Evolutionary conservation across 2,329 filamentous ascomycete species (phyloP).

Genomic region (Fonsecaea nubica): DNA sequence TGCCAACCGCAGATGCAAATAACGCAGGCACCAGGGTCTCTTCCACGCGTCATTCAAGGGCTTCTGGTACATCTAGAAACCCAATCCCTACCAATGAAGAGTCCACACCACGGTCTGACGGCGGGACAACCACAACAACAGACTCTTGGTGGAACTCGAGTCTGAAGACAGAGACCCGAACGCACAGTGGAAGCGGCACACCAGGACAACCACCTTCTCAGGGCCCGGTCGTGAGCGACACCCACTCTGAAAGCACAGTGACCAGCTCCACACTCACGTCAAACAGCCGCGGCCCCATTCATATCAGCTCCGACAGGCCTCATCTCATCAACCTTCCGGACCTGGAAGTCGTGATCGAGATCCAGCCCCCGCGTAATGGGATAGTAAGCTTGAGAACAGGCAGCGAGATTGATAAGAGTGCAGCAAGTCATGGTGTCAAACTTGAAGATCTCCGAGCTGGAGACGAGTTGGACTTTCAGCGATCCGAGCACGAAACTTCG

Average conservation of each 20-base stretch:
- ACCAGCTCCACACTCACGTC: background rate
- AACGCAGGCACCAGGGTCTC: background rate
- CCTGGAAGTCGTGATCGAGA: background rate
- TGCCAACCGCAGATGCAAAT: background rate
- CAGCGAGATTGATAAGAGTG: background rate
- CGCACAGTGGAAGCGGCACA: background rate
- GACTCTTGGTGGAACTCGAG: constrained; percentile 2
- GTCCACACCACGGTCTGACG: background rate
- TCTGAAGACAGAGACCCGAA: background rate
- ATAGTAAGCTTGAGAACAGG: background rate
- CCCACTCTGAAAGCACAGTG: background rate
- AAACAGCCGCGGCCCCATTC: background rate
- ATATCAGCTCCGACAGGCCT: background rate
- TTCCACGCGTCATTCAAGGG: background rate
- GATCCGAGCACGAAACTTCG: background rate
- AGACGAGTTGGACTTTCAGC: background rate
- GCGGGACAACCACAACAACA: background rate
- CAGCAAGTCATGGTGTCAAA: background rate
- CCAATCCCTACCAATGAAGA: background rate
- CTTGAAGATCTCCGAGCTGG: background rate
- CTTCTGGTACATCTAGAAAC: background rate
- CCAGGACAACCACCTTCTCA: background rate
- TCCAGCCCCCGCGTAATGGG: background rate
- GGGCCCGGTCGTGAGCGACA: background rate
- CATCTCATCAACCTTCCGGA: background rate